Conservation (phyloP, 306 rosid genomes). For the Acmispon strigosus region DNA sequence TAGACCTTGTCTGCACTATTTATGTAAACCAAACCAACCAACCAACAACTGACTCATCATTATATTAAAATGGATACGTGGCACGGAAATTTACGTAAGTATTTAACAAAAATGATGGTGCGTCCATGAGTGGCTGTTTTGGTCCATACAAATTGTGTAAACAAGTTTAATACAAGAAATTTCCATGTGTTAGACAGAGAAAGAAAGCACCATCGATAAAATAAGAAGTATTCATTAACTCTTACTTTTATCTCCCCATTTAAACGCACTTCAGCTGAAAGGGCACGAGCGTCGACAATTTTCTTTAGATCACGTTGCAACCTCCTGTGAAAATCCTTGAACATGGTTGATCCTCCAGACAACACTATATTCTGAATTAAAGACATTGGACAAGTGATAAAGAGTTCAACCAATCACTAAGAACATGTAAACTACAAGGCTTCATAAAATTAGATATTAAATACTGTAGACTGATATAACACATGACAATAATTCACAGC, state of each 20-base stretch:
- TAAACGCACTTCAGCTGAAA: constrained; percentile 75
- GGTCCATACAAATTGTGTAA: neutral
- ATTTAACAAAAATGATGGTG: neutral
- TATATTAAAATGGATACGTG: neutral
- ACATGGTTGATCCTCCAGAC: constrained; percentile 99
- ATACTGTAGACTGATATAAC: neutral
- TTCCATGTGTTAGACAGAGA: neutral
- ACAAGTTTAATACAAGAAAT: neutral
- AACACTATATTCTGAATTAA: constrained; percentile 77
- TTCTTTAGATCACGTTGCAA: constrained; percentile 94
- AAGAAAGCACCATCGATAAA: neutral
- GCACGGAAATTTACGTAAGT: neutral
- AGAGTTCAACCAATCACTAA: neutral
- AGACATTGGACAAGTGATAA: neutral
- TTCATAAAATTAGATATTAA: neutral
- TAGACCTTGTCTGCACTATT: neutral
- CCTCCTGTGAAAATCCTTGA: constrained; percentile 96
- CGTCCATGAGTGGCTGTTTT: neutral
- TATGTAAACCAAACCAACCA: neutral
- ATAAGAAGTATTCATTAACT: neutral
- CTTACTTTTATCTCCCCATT: constrained; percentile 76
- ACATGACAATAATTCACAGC: neutral
- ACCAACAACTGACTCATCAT: neutral
- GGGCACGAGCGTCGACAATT: constrained; percentile 87
- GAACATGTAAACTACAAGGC: neutral